Base-by-base conservation (phyloP, 257 asterid genomes). In the Solanum microdontum region DNA sequence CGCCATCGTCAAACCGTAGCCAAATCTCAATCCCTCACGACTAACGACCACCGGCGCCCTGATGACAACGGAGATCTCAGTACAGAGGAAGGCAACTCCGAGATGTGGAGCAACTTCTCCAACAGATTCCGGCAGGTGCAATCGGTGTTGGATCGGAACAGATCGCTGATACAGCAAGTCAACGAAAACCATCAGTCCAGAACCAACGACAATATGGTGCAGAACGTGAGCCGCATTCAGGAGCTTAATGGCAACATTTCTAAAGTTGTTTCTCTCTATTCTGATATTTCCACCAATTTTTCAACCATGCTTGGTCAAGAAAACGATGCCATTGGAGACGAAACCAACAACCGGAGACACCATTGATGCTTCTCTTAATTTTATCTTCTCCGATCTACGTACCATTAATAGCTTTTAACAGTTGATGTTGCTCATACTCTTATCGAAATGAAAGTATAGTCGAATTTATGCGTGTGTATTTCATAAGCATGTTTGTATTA, bases 151-250 rank as follows among this genome's bases (percentile, higher is more conserved):
- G 96, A 95, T 87, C 95, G 93, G 90, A 95, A 95, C 88, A 91
- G 98, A 34, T 84, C 76, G 45, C 91, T 95, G 89, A 95, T 95
- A 72, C 94, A 93, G 93, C 95, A 95, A 84, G 98, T 95, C 85
- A 94, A 95, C 88, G 93, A 94, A 86, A 95, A 93, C 37, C 98
- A 95, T 90, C 96, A 89, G 83, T 93, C 98, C 6, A 94, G 90
- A 82, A 60, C 88, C 30, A 96, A 92, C 84, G 95, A 93, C 30
- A 94, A 94, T 36, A 66, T 95, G 93, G 96, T 92, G 66, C 88
- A 92, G 36, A 95, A 95, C 92, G 98, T 93, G 10, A 89, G 91
- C 3, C 64, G 93, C 37, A 94, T 94, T 86, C 95, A 93, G 90
- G 97, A 95, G 73, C 93, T 95, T 86, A 93, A 94, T 88, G 95